Base-by-base conservation (phyloP, 2,329 filamentous ascomycete genomes). In the Gnomoniopsis smithogilvyi region DNA sequence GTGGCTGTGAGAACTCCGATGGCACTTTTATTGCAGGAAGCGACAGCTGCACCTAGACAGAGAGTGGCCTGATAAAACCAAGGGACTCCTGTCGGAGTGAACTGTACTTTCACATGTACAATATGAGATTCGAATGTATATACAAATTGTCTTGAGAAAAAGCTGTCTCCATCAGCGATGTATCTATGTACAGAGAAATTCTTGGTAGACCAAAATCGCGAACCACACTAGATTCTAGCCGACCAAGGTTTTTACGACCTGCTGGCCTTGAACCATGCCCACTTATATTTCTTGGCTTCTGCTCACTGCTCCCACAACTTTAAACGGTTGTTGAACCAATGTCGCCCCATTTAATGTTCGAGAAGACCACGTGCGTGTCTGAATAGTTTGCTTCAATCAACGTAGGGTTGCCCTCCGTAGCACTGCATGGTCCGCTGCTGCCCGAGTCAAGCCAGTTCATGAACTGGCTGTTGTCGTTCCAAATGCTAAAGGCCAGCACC, bases 301-400 rank as follows among this genome's bases (percentile, higher is more conserved):
- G 38, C 38, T 17, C 36, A 30, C 10, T 19, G 17, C 3, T 17
- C 26, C 7, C 15, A 14, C 36, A 26, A 17, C 21, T 34, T 45
- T 45, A 8, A 21, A 50, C n/a, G n/a, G n/a, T n/a, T 3, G 80
- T 82, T 8, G 75, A 77, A 3, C 75, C 78, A 64, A 83, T 79
- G 57, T 83, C 78, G n/a, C 80, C 80, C 75, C 78, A 80, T 64
- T 76, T 77, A 62, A 83, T 77, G 60, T 81, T 75, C 36, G 74
- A 77, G 65, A 81, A 83, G 2, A 71, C 74, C 2, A 82, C 77
- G 19, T 71, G 71, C 3, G 79, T 76, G 21, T 71, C 70, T 2
- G 76, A 74, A 58, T 76, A 67, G 19, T 77, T 66, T n/a, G 70
- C 65, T 51, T 72, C 58, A 56, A 83, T 80, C 22, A 74, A 67